phyloP scores from a whole-genome alignment of 805 yeast species.

The Schwanniomyces vanrijiae region DNA sequence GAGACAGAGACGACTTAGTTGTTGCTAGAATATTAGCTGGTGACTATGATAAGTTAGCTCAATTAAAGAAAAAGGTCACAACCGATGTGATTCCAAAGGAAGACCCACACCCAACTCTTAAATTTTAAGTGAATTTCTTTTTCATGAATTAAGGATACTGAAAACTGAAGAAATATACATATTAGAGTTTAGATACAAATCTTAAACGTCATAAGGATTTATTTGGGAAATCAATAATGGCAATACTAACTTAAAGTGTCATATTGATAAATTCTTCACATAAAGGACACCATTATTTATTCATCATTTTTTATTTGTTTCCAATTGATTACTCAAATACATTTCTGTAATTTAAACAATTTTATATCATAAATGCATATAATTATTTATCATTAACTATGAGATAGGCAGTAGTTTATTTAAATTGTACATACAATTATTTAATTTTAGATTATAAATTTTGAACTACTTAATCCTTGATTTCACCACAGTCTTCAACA shows the following conservation, averaged over 20 bases:
- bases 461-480: constrained; percentile 5
- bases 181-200: constrained; percentile 3
- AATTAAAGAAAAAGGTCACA: constrained; percentile 52
- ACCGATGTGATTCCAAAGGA: constrained; percentile 37
- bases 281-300: constrained; percentile 4
- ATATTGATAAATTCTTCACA: neutral
- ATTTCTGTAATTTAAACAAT: constrained; percentile 1
- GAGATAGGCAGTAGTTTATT: neutral
- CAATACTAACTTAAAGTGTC: neutral
- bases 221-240: neutral
- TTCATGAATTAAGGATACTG: neutral
- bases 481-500: constrained; percentile 58
- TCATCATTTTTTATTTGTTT: constrained; percentile 4
- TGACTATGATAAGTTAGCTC: constrained; percentile 73
- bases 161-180: neutral
- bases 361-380: constrained; percentile 5
- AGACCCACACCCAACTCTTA: constrained; percentile 31
- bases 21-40: constrained; percentile 82
- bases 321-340: constrained; percentile 2
- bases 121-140: constrained; percentile 22
- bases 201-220: constrained; percentile 1
- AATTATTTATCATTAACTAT: constrained; percentile 1
- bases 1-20: constrained; percentile 71
- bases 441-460: neutral
- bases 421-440: neutral